These are phyloP conservation scores for Boletellus ananas DNA, from an alignment of 768 basidiomycete genomes.

Conservation along the genomic window DNA sequence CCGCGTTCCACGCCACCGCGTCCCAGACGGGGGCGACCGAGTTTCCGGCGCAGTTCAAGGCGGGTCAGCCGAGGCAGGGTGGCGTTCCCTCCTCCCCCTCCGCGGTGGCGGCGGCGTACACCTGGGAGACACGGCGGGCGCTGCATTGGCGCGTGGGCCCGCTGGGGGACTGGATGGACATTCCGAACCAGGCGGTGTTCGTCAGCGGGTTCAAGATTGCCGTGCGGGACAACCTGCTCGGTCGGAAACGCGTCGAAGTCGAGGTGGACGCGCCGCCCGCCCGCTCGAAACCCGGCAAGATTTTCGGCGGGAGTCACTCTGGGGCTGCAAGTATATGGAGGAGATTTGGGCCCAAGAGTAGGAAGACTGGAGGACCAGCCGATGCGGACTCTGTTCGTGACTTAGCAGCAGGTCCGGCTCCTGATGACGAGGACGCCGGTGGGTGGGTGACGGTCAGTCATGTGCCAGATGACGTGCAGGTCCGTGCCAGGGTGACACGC, in stretches of 20 bases:
- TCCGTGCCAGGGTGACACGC: not conserved
- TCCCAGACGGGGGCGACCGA: too few relatives aligned
- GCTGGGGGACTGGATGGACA: not conserved
- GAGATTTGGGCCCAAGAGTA: not conserved
- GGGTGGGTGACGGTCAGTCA: not conserved
- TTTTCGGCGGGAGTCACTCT: not conserved
- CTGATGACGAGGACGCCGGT: not conserved
- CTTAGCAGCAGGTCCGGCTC: too few relatives aligned
- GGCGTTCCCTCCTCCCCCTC: not conserved
- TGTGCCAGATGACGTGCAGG: not conserved
- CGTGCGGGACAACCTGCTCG: not conserved
- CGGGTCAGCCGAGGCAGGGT: not conserved
- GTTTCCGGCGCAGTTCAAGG: slow-evolving; percentile 11
- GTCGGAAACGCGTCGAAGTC: slow-evolving; percentile 2
- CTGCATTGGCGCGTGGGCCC: slow-evolving; percentile 6
- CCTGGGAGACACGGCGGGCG: slow-evolving; percentile 12
- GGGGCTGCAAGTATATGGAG: not conserved
- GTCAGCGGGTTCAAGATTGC: slow-evolving; percentile 23
- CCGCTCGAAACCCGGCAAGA: not conserved
- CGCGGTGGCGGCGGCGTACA: slow-evolving; percentile 4
- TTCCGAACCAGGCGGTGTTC: slow-evolving; percentile 18
- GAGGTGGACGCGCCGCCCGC: not conserved
- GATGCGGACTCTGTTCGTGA: too few relatives aligned
- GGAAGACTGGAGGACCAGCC: not conserved
- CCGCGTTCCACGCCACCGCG: too few relatives aligned